Evolutionary conservation across 257 asterid species (phyloP).

Genomic region (Verbena officinalis): DNA sequence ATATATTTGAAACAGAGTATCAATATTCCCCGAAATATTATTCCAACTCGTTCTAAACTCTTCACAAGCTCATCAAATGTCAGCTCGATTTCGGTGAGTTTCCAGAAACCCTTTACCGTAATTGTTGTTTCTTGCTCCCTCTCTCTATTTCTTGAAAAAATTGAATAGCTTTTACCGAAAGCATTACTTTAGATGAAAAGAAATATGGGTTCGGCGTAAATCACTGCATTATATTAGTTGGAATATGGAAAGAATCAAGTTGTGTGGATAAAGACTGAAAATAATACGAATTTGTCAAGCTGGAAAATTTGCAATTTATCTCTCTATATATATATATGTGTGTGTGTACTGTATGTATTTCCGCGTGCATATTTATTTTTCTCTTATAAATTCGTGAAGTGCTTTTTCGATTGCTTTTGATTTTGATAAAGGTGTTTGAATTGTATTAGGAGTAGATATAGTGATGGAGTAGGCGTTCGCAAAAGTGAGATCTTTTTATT

Average conservation of each 20-base stretch:
- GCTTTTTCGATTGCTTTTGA: too few species aligned
- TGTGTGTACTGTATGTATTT: neutral
- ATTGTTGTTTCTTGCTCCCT: neutral
- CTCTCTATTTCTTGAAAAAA: neutral
- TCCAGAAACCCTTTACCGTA: conserved; percentile 6
- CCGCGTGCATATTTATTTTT: neutral
- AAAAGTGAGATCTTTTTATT: conserved; percentile 15
- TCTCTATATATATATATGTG: too few species aligned
- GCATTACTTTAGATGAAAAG: conserved; percentile 5
- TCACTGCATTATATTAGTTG: neutral
- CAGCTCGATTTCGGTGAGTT: conserved; percentile 28
- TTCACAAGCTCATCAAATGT: neutral
- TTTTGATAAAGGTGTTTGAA: conserved; percentile 18
- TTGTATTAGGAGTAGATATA: conserved; percentile 14
- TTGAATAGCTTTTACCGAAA: neutral
- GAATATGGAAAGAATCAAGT: neutral
- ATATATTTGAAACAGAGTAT: neutral
- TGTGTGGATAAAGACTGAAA: neutral
- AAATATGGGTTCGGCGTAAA: conserved; percentile 19
- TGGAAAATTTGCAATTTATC: neutral
- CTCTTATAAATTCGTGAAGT: neutral
- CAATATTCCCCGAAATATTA: neutral
- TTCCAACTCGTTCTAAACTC: neutral
- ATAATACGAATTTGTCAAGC: conserved; percentile 2
- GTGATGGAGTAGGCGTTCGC: conserved; percentile 35